These are phyloP conservation scores for Acanthamoeba quina DNA, from an alignment of 208 protist genomes.

Conservation along the genomic window DNA sequence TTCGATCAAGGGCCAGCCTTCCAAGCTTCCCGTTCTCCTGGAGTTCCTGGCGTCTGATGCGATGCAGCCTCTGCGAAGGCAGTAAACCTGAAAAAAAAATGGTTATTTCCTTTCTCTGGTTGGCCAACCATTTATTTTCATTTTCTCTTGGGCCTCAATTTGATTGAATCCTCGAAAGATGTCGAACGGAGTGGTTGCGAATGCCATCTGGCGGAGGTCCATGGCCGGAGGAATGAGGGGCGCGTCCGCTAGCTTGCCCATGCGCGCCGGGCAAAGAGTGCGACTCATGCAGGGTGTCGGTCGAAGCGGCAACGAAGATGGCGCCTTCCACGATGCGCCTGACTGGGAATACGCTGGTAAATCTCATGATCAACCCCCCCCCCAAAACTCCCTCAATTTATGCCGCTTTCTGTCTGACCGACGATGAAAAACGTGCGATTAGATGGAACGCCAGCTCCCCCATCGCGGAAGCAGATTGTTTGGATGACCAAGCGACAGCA, in stretches of 20 bases:
- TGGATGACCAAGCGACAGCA: conserved; percentile 19
- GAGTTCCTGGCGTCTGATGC: no score
- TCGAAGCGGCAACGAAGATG: conserved; percentile 39
- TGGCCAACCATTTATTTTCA: not conserved
- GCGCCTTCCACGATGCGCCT: not conserved
- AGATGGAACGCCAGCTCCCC: conserved; percentile 37
- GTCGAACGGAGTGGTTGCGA: not conserved
- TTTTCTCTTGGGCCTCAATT: not conserved
- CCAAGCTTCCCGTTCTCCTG: no score
- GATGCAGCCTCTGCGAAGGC: no score
- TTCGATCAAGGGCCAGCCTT: not conserved
- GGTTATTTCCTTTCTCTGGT: no score
- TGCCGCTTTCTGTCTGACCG: not conserved
- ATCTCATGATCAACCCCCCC: not conserved
- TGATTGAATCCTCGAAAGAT: not conserved
- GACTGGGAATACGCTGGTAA: conserved; percentile 58
- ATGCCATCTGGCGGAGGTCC: conserved; percentile 13
- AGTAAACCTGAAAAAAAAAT: no score
- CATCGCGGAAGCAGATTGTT: not conserved
- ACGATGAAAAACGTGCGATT: not conserved
- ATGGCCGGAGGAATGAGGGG: not conserved
- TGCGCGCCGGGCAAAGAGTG: not conserved
- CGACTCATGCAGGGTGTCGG: conserved; percentile 17
- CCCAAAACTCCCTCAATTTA: not conserved
- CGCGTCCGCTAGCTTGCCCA: not conserved